These are phyloP conservation scores for Alliaria petiolata DNA, from an alignment of 345 rosid genomes.

Conservation along the genomic window DNA sequence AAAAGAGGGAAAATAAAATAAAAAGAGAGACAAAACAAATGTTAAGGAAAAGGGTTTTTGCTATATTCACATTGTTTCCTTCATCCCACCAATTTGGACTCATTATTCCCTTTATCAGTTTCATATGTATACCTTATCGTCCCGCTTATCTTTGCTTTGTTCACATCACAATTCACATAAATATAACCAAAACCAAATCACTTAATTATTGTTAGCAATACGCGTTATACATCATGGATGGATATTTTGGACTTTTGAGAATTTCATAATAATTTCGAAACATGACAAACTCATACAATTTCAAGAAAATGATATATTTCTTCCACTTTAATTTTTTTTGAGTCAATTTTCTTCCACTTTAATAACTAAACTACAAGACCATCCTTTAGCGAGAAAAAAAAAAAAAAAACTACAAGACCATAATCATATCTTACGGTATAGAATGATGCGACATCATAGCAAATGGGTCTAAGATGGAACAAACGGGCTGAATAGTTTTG, in stretches of 20 bases:
- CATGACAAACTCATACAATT: background rate
- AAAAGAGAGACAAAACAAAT: slow-evolving; percentile 12
- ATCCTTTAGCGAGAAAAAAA: too few relatives aligned
- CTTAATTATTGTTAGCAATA: background rate
- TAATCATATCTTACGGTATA: too few relatives aligned
- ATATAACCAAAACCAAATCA: background rate
- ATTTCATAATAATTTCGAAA: background rate
- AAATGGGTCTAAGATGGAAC: too few relatives aligned
- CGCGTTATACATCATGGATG: background rate
- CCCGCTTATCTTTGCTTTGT: background rate
- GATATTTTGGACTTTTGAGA: background rate
- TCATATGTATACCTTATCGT: background rate
- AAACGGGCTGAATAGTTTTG: background rate
- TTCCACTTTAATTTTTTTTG: too few relatives aligned
- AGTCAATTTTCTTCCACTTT: too few relatives aligned
- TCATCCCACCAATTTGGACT: slow-evolving; percentile 8
- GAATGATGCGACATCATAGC: too few relatives aligned
- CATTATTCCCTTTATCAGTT: background rate
- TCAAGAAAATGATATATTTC: background rate
- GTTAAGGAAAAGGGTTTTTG: background rate
- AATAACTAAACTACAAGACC: too few relatives aligned
- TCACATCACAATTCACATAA: slow-evolving; percentile 14
- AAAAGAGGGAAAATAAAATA: background rate
- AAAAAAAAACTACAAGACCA: too few relatives aligned
- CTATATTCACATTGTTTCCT: slow-evolving; percentile 16